Conservation (phyloP, 2,329 filamentous ascomycete species). For the Fusarium sp. region DNA sequence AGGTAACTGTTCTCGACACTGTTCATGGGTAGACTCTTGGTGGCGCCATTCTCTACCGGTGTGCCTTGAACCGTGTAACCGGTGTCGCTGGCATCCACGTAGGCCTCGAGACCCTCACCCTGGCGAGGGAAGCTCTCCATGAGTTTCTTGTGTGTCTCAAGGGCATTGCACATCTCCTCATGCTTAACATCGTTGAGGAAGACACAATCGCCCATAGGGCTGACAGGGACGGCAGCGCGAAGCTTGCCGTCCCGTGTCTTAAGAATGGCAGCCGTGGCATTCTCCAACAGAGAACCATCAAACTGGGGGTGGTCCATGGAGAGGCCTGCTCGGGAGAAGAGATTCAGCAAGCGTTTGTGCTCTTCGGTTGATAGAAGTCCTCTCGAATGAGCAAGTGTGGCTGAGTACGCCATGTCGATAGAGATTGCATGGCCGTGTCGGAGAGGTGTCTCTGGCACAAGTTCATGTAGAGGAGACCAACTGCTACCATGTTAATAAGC, state of each 20-base stretch:
- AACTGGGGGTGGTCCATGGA: slow-evolving; percentile 79
- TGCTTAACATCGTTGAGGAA: slow-evolving; percentile 76
- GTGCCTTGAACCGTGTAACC: slow-evolving; percentile 61
- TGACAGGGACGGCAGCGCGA: slow-evolving; percentile 73
- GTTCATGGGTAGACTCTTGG: slow-evolving; percentile 12
- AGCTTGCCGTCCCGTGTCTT: slow-evolving; percentile 78
- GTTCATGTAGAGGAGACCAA: slow-evolving; percentile 79
- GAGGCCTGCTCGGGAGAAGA: slow-evolving; percentile 77
- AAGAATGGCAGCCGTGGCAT: slow-evolving; percentile 75
- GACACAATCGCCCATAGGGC: slow-evolving; percentile 72
- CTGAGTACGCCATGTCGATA: slow-evolving; percentile 81
- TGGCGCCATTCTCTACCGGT: slow-evolving; percentile 31
- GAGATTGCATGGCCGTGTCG: slow-evolving; percentile 80
- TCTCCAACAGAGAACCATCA: slow-evolving; percentile 72
- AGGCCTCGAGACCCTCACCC: slow-evolving; percentile 76
- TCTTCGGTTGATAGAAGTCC: slow-evolving; percentile 70
- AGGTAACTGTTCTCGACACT: slow-evolving; percentile 21
- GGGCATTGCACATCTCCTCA: slow-evolving; percentile 70
- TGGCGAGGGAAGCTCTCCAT: slow-evolving; percentile 72
- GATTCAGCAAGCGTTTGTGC: slow-evolving; percentile 70
- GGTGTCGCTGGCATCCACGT: slow-evolving; percentile 76
- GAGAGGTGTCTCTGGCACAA: slow-evolving; percentile 74
- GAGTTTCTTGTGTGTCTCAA: slow-evolving; percentile 72
- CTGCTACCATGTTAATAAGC: slow-evolving; percentile 45
- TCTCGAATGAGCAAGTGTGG: slow-evolving; percentile 73